Percentiles rank a stretch among this genome's conserved stretches.
Conservation (phyloP, 1,284 basidiomycete genomes). For the Leucoagaricus sp. region DNA sequence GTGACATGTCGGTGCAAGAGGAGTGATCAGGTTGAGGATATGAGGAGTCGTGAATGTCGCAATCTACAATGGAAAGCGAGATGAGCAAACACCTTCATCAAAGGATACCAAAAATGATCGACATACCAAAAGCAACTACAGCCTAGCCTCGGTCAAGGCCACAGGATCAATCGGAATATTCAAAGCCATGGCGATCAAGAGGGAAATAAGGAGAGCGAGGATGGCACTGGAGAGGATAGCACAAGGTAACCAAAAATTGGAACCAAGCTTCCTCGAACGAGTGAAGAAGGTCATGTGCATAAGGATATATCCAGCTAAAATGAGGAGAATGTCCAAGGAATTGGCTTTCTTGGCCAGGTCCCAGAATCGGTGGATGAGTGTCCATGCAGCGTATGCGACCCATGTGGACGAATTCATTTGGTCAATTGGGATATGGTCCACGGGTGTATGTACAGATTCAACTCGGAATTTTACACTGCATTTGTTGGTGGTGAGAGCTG, state of each 20-base stretch:
- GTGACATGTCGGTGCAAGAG: conserved; percentile 69
- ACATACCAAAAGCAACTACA: too few species aligned
- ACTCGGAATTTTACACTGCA: conserved; percentile 33
- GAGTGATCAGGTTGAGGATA: conserved; percentile 91
- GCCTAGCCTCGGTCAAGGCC: conserved; percentile 95
- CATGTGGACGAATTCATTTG: conserved; percentile 71
- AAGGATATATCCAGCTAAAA: conserved; percentile 92
- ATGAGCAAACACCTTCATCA: too few species aligned
- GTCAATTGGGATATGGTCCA: conserved; percentile 28
- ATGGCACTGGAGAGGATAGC: conserved; percentile 84
- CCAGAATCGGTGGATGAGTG: conserved; percentile 86
- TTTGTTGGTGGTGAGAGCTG: conserved; percentile 34
- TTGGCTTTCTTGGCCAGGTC: conserved; percentile 91
- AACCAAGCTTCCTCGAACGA: conserved; percentile 84
- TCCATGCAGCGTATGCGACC: conserved; percentile 85
- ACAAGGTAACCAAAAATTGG: too few species aligned
- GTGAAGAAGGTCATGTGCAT: conserved; percentile 96
- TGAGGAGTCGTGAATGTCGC: conserved; percentile 88
- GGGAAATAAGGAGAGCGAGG: conserved; percentile 86
- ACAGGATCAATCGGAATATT: conserved; percentile 92
- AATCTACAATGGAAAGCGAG: conserved; percentile 82
- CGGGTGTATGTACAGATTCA: conserved; percentile 23
- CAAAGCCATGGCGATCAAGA: conserved; percentile 85
- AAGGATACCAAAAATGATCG: too few species aligned
- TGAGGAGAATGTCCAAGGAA: conserved; percentile 93